A percentile compares a stretch with the other conserved stretches of the same genome.
Conservation (phyloP, 169 alveolate genomes). For the Plasmodium cynomolgi region DNA sequence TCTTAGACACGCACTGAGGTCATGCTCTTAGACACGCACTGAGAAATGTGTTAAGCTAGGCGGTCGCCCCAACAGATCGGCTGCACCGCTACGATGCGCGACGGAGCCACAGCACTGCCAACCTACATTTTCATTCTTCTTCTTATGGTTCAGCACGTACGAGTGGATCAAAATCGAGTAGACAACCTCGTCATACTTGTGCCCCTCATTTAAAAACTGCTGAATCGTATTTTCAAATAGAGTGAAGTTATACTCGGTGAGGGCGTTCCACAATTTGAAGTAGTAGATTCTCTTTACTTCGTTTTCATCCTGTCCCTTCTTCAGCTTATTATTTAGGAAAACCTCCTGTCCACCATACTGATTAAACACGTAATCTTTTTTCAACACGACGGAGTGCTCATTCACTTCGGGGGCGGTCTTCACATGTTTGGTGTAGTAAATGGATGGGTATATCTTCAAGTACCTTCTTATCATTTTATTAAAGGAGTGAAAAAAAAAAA, state of each 20-base stretch:
- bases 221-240: slow-evolving; percentile 54
- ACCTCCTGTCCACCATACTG: slow-evolving; percentile 39
- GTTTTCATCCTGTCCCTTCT: slow-evolving; percentile 55
- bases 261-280: slow-evolving; percentile 66
- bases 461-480: slow-evolving; percentile 51
- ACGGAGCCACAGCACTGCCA: not conserved
- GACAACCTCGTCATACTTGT: slow-evolving; percentile 86
- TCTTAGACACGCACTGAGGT: too few species aligned
- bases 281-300: slow-evolving; percentile 66
- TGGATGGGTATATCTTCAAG: slow-evolving; percentile 65
- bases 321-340: slow-evolving; percentile 62
- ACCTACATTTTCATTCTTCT: slow-evolving; percentile 80
- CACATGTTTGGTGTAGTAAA: slow-evolving; percentile 66
- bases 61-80: not conserved
- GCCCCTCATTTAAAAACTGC: slow-evolving; percentile 76
- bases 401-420: slow-evolving; percentile 61
- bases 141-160: slow-evolving; percentile 82
- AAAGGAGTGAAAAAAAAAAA: not conserved
- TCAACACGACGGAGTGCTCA: not conserved
- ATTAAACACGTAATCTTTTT: slow-evolving; percentile 69
- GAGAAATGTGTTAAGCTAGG: not conserved
- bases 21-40: too few species aligned
- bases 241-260: slow-evolving; percentile 75
- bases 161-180: slow-evolving; percentile 85
- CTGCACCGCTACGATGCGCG: not conserved